These are phyloP conservation scores for Candida insectalens DNA, from an alignment of 805 yeast species.

Conservation along the genomic window DNA sequence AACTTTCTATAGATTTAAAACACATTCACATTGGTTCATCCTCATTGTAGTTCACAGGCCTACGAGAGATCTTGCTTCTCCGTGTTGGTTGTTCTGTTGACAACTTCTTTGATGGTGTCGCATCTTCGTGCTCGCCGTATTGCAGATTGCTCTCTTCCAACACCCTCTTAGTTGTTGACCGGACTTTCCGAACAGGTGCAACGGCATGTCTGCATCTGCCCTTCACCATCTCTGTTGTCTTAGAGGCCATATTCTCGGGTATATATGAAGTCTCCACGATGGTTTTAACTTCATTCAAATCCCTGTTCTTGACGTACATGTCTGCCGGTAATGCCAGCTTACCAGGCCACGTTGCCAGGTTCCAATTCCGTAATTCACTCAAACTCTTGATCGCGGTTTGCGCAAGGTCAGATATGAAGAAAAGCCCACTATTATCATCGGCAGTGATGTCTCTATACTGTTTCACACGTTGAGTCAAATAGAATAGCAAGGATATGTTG, in stretches of 20 bases:
- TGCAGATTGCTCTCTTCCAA: neutral
- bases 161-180: too few relatives aligned
- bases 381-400: conserved; percentile 55
- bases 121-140: neutral
- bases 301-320: conserved; percentile 50
- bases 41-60: conserved; percentile 5
- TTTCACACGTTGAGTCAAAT: conserved; percentile 68
- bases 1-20: neutral
- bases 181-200: neutral
- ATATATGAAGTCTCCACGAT: conserved; percentile 48
- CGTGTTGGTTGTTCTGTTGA: neutral
- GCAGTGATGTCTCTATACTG: conserved; percentile 50
- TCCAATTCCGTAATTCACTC: conserved; percentile 55
- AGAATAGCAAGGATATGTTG: conserved; percentile 65
- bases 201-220: conserved; percentile 5
- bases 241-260: conserved; percentile 24
- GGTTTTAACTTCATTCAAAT: conserved; percentile 47
- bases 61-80: conserved; percentile 4
- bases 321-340: conserved; percentile 63
- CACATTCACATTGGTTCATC: too few relatives aligned
- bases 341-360: conserved; percentile 73
- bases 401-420: conserved; percentile 62
- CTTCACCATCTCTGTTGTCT: conserved; percentile 4
- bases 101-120: neutral
- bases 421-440: conserved; percentile 32